A percentile compares a stretch with the other conserved stretches of the same genome.
Evolutionary conservation across 495 filamentous ascomycete species (phyloP).

Genomic region (Penicillium antarcticum): DNA sequence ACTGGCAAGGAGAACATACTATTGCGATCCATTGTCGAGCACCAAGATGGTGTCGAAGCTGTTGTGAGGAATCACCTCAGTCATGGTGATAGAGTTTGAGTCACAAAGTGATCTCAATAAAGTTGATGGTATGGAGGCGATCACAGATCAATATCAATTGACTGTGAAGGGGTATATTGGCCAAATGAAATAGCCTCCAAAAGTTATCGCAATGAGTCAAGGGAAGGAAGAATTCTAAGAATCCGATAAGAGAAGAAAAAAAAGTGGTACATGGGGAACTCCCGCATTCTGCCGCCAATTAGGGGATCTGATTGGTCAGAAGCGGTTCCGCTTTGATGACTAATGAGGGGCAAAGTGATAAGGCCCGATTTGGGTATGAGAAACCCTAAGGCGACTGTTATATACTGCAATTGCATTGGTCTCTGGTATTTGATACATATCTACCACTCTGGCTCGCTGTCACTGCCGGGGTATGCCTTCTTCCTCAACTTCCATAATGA

Average conservation of each 20-base stretch:
- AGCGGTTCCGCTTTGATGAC: neutral
- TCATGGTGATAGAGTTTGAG: neutral
- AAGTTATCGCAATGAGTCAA: too few relatives aligned
- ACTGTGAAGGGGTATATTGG: too few relatives aligned
- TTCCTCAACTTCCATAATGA: slow-evolving; percentile 46
- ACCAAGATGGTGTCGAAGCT: slow-evolving; percentile 64
- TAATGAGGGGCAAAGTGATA: neutral
- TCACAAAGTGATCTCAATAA: too few relatives aligned
- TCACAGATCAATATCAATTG: too few relatives aligned
- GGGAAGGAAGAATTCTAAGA: slow-evolving; percentile 6
- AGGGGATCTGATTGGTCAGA: neutral
- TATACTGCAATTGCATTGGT: neutral
- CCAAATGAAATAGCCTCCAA: too few relatives aligned
- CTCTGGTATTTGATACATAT: slow-evolving; percentile 2
- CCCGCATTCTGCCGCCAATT: too few relatives aligned
- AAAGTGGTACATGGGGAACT: too few relatives aligned
- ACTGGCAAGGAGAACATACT: slow-evolving; percentile 9
- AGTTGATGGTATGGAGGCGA: too few relatives aligned
- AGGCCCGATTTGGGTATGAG: neutral
- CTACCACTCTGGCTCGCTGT: slow-evolving; percentile 41
- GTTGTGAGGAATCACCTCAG: slow-evolving; percentile 42
- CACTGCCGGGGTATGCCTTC: slow-evolving; percentile 42
- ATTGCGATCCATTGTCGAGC: slow-evolving; percentile 61
- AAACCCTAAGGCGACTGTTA: neutral
- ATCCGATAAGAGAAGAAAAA: too few relatives aligned